Base-by-base conservation (phyloP, 2,329 filamentous ascomycete species). In the Aspergillus fijiensis region DNA sequence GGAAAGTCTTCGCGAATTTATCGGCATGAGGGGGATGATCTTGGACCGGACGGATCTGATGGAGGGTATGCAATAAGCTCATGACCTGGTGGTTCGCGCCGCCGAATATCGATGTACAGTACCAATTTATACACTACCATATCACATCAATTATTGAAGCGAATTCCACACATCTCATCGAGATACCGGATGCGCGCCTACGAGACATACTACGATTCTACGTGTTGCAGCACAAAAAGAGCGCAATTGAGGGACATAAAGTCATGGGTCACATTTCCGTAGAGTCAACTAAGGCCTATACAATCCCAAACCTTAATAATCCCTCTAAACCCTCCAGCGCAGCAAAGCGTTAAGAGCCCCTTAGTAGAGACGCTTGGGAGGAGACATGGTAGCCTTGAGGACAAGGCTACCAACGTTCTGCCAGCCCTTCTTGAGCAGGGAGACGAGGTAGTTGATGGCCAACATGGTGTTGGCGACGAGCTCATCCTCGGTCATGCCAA, bases 401-500 rank as follows among this genome's bases (percentile, higher is more conserved):
- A 93, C 96, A 85, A 99, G 88, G 87, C 90, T 95, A 80, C 95
- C 95, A 77, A 99, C 95, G 88, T 99, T 99, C 88, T 99, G 95
- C 95, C 95, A 99, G 81, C 95, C 95, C 91, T 99, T 99, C 92
- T 99, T 99, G 80, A 99, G 86, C 74, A 99, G 87, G 69, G 92
- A 97, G 81, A 99, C 94, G 70, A 99, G 89, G 89, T 99, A 99
- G 91, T 99, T 99, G 89, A 99, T 98, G 83, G 94, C 87, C 85
- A 99, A 84, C 95, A 99, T 99, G 84, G 98, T 93, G 90, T 99
- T 99, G 79, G 87, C 90, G 72, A 99, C 89, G 72, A 99, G 85
- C 86, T 97, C 91, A 78, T 99, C 95, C 84, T 92, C 85, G 69
- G 87, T 90, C 95, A 99, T 99, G 76, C 89, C 92, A 75, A 99